phyloP scores from a whole-genome alignment of 1,284 basidiomycete genomes.

The Hemileia vastatrix region DNA sequence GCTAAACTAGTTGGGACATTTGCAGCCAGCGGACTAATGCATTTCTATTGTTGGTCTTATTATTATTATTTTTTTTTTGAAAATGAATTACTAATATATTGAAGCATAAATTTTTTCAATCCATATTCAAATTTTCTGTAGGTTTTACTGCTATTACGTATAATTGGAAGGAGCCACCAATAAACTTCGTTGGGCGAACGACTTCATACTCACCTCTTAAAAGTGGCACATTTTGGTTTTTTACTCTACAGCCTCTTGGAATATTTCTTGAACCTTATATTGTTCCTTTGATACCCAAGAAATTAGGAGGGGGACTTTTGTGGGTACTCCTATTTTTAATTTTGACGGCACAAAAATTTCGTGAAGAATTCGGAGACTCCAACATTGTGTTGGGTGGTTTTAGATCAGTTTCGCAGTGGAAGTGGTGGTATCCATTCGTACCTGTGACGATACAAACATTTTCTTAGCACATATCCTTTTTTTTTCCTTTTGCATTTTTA shows the following conservation, averaged over 20 bases:
- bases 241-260: constrained; percentile 8
- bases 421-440: not conserved
- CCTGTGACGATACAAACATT: too few species aligned
- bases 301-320: not conserved
- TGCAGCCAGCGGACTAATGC: constrained; percentile 1
- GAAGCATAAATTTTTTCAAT: too few species aligned
- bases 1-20: not conserved
- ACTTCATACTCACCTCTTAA: too few species aligned
- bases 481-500: too few species aligned
- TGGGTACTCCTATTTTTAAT: constrained; percentile 7
- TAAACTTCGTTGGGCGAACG: too few species aligned
- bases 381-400: too few species aligned
- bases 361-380: not conserved
- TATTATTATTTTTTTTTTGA: too few species aligned
- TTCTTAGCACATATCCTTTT: too few species aligned
- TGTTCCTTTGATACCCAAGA: not conserved
- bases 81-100: too few species aligned
- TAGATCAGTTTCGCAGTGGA: not conserved
- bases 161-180: too few species aligned
- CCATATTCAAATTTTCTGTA: too few species aligned
- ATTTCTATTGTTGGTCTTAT: constrained; percentile 12
- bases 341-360: not conserved
- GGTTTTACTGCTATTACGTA: too few species aligned
- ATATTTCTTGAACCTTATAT: constrained; percentile 4
- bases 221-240: constrained; percentile 4